Conservation (phyloP, 2,329 filamentous ascomycete species). For the Camillea tinctor region DNA sequence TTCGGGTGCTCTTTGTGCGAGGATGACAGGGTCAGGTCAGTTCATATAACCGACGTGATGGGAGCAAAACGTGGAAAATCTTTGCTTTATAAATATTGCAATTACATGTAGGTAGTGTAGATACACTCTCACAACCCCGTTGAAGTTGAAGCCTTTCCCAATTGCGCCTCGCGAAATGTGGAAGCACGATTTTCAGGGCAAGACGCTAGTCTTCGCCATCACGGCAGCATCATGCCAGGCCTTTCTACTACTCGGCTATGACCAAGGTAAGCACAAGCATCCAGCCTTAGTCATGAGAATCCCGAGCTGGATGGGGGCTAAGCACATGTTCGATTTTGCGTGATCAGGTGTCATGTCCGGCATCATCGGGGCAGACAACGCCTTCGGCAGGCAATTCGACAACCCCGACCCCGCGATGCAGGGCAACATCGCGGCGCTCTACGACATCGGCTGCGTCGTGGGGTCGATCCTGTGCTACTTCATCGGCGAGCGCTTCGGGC, state of each 20-base stretch:
- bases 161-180: slow-evolving; percentile 7
- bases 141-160: too few species aligned
- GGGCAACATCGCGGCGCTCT: slow-evolving; percentile 35
- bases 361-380: slow-evolving; percentile 38
- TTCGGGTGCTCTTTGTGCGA: background rate
- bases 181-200: slow-evolving; percentile 18
- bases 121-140: too few species aligned
- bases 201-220: slow-evolving; percentile 19
- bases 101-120: too few species aligned
- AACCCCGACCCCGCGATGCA: slow-evolving; percentile 37
- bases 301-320: background rate
- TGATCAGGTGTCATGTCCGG: slow-evolving; percentile 30
- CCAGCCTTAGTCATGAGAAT: background rate
- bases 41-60: background rate
- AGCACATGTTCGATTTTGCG: slow-evolving; percentile 2
- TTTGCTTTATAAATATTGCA: background rate
- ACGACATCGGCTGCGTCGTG: slow-evolving; percentile 35
- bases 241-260: slow-evolving; percentile 34
- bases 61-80: background rate
- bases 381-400: slow-evolving; percentile 38
- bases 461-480: slow-evolving; percentile 34
- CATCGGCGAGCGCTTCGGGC: slow-evolving; percentile 41
- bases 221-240: slow-evolving; percentile 40
- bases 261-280: slow-evolving; percentile 26
- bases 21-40: background rate